Evolutionary conservation across 495 filamentous ascomycete genomes (phyloP), one percentile per base, ranked within the genome.

Genomic region (Endocarpon pusillum): DNA sequence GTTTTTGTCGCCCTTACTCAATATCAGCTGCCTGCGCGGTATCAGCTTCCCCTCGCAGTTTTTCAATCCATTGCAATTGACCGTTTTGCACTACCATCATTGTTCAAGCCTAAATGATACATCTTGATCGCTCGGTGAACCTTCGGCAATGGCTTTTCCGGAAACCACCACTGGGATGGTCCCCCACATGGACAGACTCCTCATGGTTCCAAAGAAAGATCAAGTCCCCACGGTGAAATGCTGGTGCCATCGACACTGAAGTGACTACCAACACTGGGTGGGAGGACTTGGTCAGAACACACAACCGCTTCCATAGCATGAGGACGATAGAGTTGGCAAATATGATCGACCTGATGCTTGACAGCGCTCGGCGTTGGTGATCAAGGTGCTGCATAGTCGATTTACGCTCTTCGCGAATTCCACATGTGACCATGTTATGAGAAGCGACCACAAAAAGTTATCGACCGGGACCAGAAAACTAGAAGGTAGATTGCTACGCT

Each of bases 111-210:
- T 12, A 37, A 10, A 15, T 15, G 6, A 14, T 19, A 26, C 17
- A 48, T 38, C 32, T 46, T 12, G 27, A 49, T 39, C 4, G 37
- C 41, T 3, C 55, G 42, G 38, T 57, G 55, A 18, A 58, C 52
- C 55, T 55, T 58, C 21, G 55, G 55, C 20, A 55, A 39, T 19
- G 43, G 39, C 8, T 24, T 21, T 2, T 42, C 41, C 2, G 20
- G 3, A 23, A 57, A 57, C 53, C 54, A 58, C n/a, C 31, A 10
- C 53, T 49, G 1, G 52, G 38, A 21, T 57, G 52, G 20, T 57
- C 51, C 5, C 55, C 55, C 5, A 42, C 36, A 4, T 35, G 19
- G 21, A 58, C 33, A 0, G 34, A 8, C 0, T 29, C 9, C 16
- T 33, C 12, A 1, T 40, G 27, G 34, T 57, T 58, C 16, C 33